A percentile compares a stretch with the other conserved stretches of the same genome.
Conservation (phyloP, 169 alveolate species). For the Eimeria zaria region DNA sequence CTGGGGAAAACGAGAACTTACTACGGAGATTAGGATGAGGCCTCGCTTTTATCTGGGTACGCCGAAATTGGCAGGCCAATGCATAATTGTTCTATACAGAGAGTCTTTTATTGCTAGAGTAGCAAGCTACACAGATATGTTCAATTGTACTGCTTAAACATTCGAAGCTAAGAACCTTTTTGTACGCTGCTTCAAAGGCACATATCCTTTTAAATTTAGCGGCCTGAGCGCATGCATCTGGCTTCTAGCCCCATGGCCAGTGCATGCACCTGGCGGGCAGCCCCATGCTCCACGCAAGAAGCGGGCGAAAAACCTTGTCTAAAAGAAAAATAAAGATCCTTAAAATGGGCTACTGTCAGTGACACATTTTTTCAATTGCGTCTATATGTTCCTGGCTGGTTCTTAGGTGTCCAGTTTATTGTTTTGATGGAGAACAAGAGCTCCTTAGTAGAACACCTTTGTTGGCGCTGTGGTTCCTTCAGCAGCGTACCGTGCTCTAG, state of each 20-base stretch:
- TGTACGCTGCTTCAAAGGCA: background rate
- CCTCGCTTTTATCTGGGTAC: background rate
- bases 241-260: conserved; percentile 39
- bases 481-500: background rate
- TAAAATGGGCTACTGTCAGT: background rate
- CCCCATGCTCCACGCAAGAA: conserved; percentile 34
- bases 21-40: background rate
- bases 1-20: background rate
- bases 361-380: background rate
- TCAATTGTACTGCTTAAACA: background rate
- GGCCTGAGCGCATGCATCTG: conserved; percentile 29
- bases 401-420: background rate
- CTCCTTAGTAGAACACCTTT: background rate
- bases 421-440: conserved; percentile 21
- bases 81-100: background rate
- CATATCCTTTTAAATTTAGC: background rate
- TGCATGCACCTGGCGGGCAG: conserved; percentile 73
- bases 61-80: background rate
- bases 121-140: background rate
- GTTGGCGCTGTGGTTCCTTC: background rate
- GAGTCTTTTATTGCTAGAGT: background rate
- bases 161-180: background rate
- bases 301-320: background rate
- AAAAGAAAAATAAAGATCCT: background rate
- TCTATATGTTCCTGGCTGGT: background rate